Conservation (phyloP, 805 yeast genomes). For the Zygosaccharomyces siamensis region DNA sequence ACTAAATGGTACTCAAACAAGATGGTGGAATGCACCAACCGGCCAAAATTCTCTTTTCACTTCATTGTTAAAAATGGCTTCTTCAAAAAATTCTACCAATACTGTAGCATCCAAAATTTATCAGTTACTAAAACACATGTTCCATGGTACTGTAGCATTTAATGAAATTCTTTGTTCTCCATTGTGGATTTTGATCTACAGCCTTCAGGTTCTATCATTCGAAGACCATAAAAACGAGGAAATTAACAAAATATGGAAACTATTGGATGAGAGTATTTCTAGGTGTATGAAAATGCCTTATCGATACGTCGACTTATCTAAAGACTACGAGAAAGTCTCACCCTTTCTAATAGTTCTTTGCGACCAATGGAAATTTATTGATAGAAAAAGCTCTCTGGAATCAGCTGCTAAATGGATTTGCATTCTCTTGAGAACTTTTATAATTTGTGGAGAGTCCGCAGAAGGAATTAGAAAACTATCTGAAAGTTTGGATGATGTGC, state of each 20-base stretch:
- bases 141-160: constrained; percentile 52
- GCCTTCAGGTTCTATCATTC: constrained; percentile 36
- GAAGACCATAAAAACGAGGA: constrained; percentile 11
- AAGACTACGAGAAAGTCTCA: constrained; percentile 39
- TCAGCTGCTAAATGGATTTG: constrained; percentile 46
- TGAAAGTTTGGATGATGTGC: constrained; percentile 8
- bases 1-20: constrained; percentile 46
- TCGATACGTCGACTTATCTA: constrained; percentile 66
- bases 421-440: constrained; percentile 43
- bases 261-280: constrained; percentile 72
- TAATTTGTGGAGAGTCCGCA: constrained; percentile 57
- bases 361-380: constrained; percentile 66
- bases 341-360: constrained; percentile 53
- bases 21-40: constrained; percentile 71
- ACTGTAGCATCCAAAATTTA: constrained; percentile 42
- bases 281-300: constrained; percentile 73
- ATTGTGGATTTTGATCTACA: constrained; percentile 47
- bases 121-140: constrained; percentile 45
- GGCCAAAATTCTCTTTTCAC: constrained; percentile 60
- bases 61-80: constrained; percentile 52
- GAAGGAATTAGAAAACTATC: constrained; percentile 15
- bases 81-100: constrained; percentile 29
- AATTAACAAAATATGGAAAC: constrained; percentile 45
- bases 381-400: constrained; percentile 24
- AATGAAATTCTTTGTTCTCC: constrained; percentile 51